These are phyloP conservation scores for Lachancea meyersii DNA, from an alignment of 805 yeast genomes.

Conservation along the genomic window DNA sequence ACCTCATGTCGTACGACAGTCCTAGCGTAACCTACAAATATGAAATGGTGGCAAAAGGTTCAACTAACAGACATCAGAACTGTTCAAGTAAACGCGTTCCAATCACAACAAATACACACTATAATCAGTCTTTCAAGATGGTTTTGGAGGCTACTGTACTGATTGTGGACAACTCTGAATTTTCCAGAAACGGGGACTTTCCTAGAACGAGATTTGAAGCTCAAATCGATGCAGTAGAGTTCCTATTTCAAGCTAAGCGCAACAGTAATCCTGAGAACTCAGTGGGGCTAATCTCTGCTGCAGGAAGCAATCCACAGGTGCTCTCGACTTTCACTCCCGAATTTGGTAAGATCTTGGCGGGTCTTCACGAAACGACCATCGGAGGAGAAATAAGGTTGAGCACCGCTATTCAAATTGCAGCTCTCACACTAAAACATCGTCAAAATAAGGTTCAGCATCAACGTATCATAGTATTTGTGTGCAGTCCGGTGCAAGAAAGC, in stretches of 20 bases:
- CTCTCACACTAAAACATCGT: slow-evolving; percentile 88
- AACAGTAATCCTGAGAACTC: slow-evolving; percentile 90
- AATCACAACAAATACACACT: background rate
- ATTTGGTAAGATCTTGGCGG: slow-evolving; percentile 77
- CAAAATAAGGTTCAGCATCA: slow-evolving; percentile 90
- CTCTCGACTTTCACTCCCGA: slow-evolving; percentile 82
- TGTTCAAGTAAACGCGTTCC: background rate
- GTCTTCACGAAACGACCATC: slow-evolving; percentile 72
- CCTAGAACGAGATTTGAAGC: slow-evolving; percentile 85
- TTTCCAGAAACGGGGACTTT: slow-evolving; percentile 92
- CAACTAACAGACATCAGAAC: background rate
- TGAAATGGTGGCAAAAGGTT: background rate
- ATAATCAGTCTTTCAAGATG: slow-evolving; percentile 40
- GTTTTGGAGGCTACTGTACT: slow-evolving; percentile 95
- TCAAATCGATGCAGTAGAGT: slow-evolving; percentile 82
- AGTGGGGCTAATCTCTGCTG: slow-evolving; percentile 84
- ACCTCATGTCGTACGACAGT: too few relatives aligned
- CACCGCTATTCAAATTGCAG: slow-evolving; percentile 89
- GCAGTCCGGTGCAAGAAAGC: slow-evolving; percentile 66
- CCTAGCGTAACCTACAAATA: too few relatives aligned
- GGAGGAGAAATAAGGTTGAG: slow-evolving; percentile 62
- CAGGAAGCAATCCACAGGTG: slow-evolving; percentile 83
- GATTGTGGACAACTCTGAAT: slow-evolving; percentile 93
- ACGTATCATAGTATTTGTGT: slow-evolving; percentile 84
- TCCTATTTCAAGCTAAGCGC: slow-evolving; percentile 78